phyloP scores from a whole-genome alignment of 257 asterid species.

The Solanum chiquidenum region DNA sequence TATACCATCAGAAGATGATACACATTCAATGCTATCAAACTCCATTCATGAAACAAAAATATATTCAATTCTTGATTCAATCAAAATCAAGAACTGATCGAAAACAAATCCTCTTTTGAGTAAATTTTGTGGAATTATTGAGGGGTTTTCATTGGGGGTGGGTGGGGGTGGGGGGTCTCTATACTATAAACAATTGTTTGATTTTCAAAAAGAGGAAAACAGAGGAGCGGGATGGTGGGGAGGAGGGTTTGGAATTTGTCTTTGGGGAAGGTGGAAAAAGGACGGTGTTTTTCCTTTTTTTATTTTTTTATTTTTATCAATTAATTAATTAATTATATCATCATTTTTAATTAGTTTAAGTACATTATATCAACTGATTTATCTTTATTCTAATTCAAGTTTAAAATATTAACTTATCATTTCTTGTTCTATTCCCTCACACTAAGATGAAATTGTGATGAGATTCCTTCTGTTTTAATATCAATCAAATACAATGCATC shows the following conservation, averaged over 20 bases:
- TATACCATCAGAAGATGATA: constrained; percentile 39
- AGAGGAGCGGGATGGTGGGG: constrained; percentile 1
- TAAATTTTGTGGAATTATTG: neutral
- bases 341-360: neutral
- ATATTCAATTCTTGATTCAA: neutral
- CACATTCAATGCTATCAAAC: constrained; percentile 47
- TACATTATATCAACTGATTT: neutral
- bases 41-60: constrained; percentile 24
- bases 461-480: neutral
- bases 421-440: neutral
- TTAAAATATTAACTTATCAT: neutral
- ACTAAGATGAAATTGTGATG: neutral
- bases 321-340: neutral
- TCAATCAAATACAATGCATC: neutral
- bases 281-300: neutral
- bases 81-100: neutral
- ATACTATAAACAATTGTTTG: neutral
- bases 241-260: neutral
- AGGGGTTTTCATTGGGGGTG: neutral
- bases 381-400: neutral
- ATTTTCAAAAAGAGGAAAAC: neutral
- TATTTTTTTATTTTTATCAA: neutral
- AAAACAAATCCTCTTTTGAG: neutral
- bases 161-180: neutral
- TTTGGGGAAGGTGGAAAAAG: neutral